Conservation (phyloP, 768 basidiomycete genomes). For the Hericium erinaceus region DNA sequence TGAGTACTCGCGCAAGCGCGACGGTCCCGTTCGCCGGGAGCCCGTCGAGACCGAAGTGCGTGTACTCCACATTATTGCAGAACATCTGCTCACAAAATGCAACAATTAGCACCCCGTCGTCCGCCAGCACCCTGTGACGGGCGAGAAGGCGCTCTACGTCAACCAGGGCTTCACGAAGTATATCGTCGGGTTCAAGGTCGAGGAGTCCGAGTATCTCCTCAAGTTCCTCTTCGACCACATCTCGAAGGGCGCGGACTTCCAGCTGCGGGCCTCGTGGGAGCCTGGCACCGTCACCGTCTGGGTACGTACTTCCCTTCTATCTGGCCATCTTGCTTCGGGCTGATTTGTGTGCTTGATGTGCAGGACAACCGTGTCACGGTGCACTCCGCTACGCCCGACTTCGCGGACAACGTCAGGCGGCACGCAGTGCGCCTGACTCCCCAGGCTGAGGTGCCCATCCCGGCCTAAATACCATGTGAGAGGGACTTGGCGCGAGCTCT, state of each 20-base stretch:
- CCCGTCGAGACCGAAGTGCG: conserved; percentile 28
- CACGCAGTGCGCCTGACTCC: conserved; percentile 41
- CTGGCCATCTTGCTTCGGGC: not conserved
- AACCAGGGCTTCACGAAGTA: conserved; percentile 45
- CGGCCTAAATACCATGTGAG: conserved; percentile 12
- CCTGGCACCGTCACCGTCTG: conserved; percentile 51
- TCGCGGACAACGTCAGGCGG: conserved; percentile 25
- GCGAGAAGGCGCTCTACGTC: conserved; percentile 53
- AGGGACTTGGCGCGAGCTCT: not conserved
- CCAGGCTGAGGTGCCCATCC: conserved; percentile 38
- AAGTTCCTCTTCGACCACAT: conserved; percentile 48
- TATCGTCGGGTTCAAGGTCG: conserved; percentile 46
- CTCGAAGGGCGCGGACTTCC: conserved; percentile 40
- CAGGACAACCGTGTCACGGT: conserved; percentile 41
- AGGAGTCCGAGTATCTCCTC: conserved; percentile 47
- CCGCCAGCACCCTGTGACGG: conserved; percentile 50
- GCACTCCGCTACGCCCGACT: conserved; percentile 37
- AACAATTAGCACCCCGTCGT: conserved; percentile 50
- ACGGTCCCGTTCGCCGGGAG: conserved; percentile 8
- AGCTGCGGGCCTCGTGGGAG: conserved; percentile 38
- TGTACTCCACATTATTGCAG: conserved; percentile 42
- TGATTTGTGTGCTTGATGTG: conserved; percentile 1
- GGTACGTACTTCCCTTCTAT: conserved; percentile 24
- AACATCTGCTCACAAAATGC: conserved; percentile 34
- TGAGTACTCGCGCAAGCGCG: conserved; percentile 3